These are phyloP conservation scores for Grigorovia transvaalensis DNA, from an alignment of 805 yeast genomes.

Conservation along the genomic window DNA sequence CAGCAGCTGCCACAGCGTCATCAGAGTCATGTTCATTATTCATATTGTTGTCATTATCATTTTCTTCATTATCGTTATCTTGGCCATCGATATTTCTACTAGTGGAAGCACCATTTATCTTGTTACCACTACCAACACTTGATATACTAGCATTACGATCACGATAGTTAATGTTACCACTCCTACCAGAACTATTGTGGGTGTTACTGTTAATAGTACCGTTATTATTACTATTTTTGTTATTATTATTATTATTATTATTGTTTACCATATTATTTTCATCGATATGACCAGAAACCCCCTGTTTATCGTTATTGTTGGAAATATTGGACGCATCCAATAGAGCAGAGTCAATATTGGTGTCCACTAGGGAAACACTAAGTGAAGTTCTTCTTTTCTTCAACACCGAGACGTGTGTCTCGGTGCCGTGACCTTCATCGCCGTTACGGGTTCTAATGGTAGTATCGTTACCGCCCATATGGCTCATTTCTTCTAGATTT, in stretches of 20 bases:
- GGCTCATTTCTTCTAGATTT: not conserved
- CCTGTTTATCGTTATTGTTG: slow-evolving; percentile 1
- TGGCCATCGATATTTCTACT: not conserved
- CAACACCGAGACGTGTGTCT: not conserved
- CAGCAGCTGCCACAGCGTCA: slow-evolving; percentile 3
- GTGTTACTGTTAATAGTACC: not conserved
- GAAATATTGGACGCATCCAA: slow-evolving; percentile 6
- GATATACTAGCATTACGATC: not conserved
- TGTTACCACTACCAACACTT: not conserved
- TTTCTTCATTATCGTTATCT: slow-evolving; percentile 8
- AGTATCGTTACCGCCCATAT: not conserved
- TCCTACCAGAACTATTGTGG: not conserved
- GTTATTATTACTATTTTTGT: not conserved
- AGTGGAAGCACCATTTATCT: not conserved
- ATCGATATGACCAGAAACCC: not conserved
- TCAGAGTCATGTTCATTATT: slow-evolving; percentile 2
- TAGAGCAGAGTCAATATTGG: slow-evolving; percentile 26
- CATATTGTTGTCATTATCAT: not conserved
- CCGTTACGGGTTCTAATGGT: not conserved
- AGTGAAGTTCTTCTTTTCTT: slow-evolving; percentile 4
- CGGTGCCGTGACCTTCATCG: not conserved
- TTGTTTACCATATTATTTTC: not conserved
- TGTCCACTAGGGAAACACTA: slow-evolving; percentile 4
- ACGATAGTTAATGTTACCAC: not conserved
- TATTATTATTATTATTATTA: slow-evolving; percentile 4